Evolutionary conservation across 2,329 filamentous ascomycete species (phyloP), one percentile per base, ranked within the genome.

Genomic region (Fusarium sp.): DNA sequence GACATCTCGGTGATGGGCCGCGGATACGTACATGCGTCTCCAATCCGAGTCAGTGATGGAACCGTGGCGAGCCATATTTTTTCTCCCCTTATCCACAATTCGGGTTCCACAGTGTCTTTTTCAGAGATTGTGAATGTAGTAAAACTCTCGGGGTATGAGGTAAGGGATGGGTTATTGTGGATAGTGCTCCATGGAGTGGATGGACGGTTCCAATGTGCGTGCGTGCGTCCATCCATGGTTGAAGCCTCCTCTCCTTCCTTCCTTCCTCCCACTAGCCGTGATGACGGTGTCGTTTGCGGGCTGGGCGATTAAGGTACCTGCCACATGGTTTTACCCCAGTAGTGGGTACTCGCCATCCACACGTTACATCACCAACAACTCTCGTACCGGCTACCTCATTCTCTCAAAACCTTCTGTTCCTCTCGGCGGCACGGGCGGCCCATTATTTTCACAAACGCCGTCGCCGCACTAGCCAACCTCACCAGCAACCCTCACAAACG

Each of bases 41-140:
- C 73, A 73, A 70, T 73, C 66, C 75, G 75, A 78, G 76, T 76
- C 76, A 78, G 64, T 65, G 47, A 60, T 58, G 45, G 68, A 70
- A 66, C 73, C 73, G 73, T 78, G 73, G 71, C 73, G 69, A 74
- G 54, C 47, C 67, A 76, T 70, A 61, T 57, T 69, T 71, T 71
- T 63, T 29, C 47, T 27, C 42, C 62, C 66, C 61, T 72, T 78
- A 78, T 73, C 76, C 76, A 78, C 76, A 72, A 66, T 68, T 66
- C 59, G 14, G 75, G 74, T 76, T 76, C 77, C 75, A 77, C 74
- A 71, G 47, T 56, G 38, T 66, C 60, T 62, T 62, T 65, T 56
- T 67, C 11, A 52, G 27, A 52, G 47, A 52, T 52, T 52, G 27
- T 52, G 18, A 29, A 29, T 13, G 59, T 68, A 61, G 70, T 62